These are phyloP conservation scores for Ophiocordyceps polyrhachis-furcata DNA, from an alignment of 2,329 filamentous ascomycete genomes.

Conservation along the genomic window DNA sequence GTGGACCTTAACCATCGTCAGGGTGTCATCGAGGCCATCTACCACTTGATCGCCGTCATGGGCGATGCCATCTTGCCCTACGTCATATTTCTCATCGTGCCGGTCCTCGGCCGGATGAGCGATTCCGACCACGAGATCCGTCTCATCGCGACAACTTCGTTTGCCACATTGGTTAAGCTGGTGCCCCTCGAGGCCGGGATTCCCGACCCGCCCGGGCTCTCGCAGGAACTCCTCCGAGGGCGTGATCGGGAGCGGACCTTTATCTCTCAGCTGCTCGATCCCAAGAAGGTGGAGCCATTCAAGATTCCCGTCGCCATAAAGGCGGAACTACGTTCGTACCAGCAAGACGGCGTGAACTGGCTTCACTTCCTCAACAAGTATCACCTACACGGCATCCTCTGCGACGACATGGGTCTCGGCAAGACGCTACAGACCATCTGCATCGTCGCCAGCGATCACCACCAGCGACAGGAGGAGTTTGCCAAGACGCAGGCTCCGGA, in stretches of 20 bases:
- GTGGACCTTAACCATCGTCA: constrained; percentile 78
- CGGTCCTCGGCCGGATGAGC: constrained; percentile 92
- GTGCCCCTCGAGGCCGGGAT: constrained; percentile 95
- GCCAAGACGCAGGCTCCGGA: constrained; percentile 65
- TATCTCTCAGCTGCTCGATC: constrained; percentile 87
- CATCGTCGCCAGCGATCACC: constrained; percentile 95
- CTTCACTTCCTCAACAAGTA: constrained; percentile 95
- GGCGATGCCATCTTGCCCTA: constrained; percentile 90
- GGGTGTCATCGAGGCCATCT: constrained; percentile 86
- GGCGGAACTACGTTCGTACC: constrained; percentile 86
- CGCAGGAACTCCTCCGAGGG: constrained; percentile 70
- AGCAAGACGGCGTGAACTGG: constrained; percentile 98
- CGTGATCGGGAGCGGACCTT: constrained; percentile 91
- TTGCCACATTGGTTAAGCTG: constrained; percentile 90
- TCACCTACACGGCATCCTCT: constrained; percentile 93
- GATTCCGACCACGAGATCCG: constrained; percentile 94
- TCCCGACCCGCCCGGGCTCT: constrained; percentile 84
- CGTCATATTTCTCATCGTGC: constrained; percentile 96
- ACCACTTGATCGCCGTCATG: constrained; percentile 97
- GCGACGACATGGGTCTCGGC: constrained; percentile 96
- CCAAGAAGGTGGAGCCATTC: constrained; percentile 91
- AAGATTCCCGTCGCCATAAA: constrained; percentile 92
- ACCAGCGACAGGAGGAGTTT: constrained; percentile 80
- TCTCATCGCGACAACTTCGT: constrained; percentile 86
- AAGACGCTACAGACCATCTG: constrained; percentile 96